These are phyloP conservation scores for Silybum marianum DNA, from an alignment of 129 eudicot genomes.

Conservation along the genomic window DNA sequence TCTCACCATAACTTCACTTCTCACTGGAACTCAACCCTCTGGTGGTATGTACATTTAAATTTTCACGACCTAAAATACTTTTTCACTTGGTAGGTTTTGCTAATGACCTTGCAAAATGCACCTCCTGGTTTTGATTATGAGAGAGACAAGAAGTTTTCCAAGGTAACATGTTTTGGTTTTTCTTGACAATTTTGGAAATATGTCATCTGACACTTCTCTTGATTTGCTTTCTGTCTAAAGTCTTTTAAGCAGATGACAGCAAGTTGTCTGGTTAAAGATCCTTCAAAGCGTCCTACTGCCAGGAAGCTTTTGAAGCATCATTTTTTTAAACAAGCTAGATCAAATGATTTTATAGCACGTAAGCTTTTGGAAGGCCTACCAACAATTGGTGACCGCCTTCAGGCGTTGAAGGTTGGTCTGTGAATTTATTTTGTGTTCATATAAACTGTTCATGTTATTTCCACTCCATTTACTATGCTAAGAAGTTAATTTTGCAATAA, in stretches of 20 bases:
- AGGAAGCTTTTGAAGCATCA: slow-evolving; percentile 44
- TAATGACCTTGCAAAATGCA: slow-evolving; percentile 47
- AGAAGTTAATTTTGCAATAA: slow-evolving; percentile 13
- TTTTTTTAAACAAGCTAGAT: slow-evolving; percentile 47
- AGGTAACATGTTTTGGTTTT: slow-evolving; percentile 30
- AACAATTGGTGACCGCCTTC: slow-evolving; percentile 85
- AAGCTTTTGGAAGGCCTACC: slow-evolving; percentile 65
- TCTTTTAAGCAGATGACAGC: slow-evolving; percentile 60
- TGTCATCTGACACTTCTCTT: slow-evolving; percentile 14
- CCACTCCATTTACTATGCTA: slow-evolving; percentile 15
- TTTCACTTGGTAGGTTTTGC: slow-evolving; percentile 34
- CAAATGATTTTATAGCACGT: slow-evolving; percentile 47
- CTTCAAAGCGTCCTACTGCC: slow-evolving; percentile 43
- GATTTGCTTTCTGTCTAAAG: slow-evolving; percentile 27
- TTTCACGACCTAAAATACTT: slow-evolving; percentile 12
- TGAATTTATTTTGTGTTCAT: not conserved
- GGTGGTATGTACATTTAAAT: not conserved
- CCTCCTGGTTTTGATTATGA: slow-evolving; percentile 44
- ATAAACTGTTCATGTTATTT: slow-evolving; percentile 14
- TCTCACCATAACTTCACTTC: too few species aligned
- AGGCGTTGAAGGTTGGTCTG: slow-evolving; percentile 67
- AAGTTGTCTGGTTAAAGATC: slow-evolving; percentile 53
- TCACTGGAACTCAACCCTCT: not conserved
- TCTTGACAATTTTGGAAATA: slow-evolving; percentile 1
- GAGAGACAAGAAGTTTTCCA: slow-evolving; percentile 41